Evolutionary conservation across 108 stramenopile genomes (phyloP).

Genomic region (Hondaea fermentalgiana): DNA sequence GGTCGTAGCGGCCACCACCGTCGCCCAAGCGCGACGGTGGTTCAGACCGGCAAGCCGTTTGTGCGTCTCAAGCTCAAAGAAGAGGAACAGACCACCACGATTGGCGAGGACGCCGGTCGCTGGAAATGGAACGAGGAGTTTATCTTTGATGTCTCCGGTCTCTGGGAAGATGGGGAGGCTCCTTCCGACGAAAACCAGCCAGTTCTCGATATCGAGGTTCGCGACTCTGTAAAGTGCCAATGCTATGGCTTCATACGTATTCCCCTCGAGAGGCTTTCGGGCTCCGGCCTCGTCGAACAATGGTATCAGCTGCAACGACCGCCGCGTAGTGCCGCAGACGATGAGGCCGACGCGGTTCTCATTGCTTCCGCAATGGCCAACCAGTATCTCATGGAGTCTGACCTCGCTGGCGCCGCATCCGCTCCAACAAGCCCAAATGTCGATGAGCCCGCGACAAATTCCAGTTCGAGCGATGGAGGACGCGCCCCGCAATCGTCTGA

Average conservation of each 20-base stretch:
- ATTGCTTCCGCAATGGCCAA: neutral
- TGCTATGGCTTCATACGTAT: neutral
- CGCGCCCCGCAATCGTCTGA: neutral
- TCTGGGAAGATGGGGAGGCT: neutral
- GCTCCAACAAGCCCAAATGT: neutral
- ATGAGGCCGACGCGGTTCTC: neutral
- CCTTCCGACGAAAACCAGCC: neutral
- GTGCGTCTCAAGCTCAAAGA: neutral
- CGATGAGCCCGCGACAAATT: neutral
- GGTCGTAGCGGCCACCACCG: neutral
- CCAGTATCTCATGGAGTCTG: neutral
- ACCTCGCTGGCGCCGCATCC: neutral
- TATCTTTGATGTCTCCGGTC: neutral
- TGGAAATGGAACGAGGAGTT: conserved; percentile 9
- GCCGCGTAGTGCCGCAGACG: neutral
- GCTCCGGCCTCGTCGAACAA: neutral
- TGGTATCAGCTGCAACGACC: neutral
- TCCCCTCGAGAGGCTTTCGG: neutral
- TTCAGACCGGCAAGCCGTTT: neutral
- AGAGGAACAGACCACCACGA: neutral
- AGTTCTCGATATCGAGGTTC: neutral
- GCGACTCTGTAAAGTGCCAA: neutral
- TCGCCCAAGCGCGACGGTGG: neutral
- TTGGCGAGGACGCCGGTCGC: neutral
- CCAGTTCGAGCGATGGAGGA: neutral